Conservation (phyloP, 106 monocot genomes). For the Phalaenopsis equestris region DNA sequence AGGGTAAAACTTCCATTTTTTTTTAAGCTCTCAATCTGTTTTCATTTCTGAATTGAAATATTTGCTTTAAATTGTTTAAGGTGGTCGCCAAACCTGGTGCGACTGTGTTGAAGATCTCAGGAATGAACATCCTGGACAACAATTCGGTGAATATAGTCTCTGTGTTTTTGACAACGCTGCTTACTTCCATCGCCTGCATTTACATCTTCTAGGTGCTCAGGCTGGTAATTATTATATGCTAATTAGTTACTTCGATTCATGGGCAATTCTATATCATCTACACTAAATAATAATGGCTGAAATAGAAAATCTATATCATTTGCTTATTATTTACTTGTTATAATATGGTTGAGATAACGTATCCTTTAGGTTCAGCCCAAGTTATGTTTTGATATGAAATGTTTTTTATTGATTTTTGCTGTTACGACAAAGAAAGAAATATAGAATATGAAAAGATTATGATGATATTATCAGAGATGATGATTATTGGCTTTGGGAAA, state of each 20-base stretch:
- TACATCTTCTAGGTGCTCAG: slow-evolving; percentile 43
- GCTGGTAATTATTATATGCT: no score
- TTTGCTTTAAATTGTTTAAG: slow-evolving; percentile 18
- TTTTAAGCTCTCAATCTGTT: background rate
- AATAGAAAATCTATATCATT: background rate
- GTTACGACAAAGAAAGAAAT: background rate
- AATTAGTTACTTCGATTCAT: no score
- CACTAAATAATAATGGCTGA: background rate
- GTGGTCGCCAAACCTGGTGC: slow-evolving; percentile 73
- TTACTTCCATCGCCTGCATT: slow-evolving; percentile 45
- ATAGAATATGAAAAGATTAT: background rate
- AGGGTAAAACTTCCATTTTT: slow-evolving; percentile 36
- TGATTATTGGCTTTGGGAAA: no score
- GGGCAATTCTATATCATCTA: background rate
- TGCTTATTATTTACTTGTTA: background rate
- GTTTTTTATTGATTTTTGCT: background rate
- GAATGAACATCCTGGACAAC: slow-evolving; percentile 65
- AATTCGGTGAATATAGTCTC: slow-evolving; percentile 70
- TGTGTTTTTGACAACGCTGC: slow-evolving; percentile 55
- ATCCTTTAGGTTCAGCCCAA: background rate
- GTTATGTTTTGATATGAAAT: background rate
- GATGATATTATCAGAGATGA: no score
- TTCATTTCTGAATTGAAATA: background rate
- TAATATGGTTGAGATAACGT: background rate
- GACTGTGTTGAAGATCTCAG: slow-evolving; percentile 69